Conservation (phyloP, 805 yeast genomes). For the Suhomyces faveliae region DNA sequence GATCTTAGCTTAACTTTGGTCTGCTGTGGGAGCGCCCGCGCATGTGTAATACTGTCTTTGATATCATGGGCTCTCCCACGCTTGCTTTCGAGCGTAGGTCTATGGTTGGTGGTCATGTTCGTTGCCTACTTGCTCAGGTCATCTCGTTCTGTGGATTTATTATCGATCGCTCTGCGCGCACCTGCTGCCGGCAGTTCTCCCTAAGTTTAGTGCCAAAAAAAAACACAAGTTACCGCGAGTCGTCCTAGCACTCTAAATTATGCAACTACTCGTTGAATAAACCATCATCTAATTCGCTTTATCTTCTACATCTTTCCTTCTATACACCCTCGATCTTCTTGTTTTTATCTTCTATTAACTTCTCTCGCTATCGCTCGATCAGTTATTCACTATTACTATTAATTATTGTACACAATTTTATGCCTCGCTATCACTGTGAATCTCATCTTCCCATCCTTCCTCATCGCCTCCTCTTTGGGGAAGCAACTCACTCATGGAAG, state of each 20-base stretch:
- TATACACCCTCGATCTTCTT: no score
- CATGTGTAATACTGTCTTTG: constrained; percentile 35
- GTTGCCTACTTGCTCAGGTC: neutral
- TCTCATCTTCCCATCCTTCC: constrained; percentile 56
- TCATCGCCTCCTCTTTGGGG: constrained; percentile 36
- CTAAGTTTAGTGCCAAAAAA: neutral
- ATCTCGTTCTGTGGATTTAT: neutral
- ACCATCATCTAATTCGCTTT: no score
- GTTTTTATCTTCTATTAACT: no score
- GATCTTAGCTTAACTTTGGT: constrained; percentile 30
- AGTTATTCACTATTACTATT: no score
- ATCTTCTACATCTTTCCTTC: no score
- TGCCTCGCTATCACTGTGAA: constrained; percentile 19
- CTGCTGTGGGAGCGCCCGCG: constrained; percentile 34
- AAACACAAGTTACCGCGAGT: neutral
- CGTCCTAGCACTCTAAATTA: no score
- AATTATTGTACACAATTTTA: neutral
- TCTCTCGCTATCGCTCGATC: no score
- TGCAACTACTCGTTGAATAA: no score
- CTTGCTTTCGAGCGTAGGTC: constrained; percentile 44
- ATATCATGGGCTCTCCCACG: constrained; percentile 33
- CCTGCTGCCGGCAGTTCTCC: neutral
- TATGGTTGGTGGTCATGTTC: constrained; percentile 42
- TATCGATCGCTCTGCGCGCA: neutral
- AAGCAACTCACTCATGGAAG: constrained; percentile 41